Percentiles rank a stretch among this genome's conserved stretches.
These are phyloP conservation scores for Quercus ilex DNA, from an alignment of 306 rosid genomes.

Conservation along the genomic window DNA sequence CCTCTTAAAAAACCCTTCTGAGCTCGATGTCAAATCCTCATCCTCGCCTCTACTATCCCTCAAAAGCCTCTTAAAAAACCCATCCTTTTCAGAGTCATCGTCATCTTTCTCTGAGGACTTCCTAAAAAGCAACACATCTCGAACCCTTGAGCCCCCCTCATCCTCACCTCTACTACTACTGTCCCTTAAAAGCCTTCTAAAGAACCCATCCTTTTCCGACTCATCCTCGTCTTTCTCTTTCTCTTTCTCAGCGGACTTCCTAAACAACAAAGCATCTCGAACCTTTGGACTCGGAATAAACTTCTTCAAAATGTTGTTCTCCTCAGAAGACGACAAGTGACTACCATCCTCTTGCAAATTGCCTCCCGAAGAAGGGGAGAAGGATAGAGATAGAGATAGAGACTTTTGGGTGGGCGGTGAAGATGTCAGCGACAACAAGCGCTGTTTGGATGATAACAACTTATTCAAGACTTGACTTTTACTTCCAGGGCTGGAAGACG, in stretches of 20 bases:
- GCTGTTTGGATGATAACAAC: conserved; percentile 75
- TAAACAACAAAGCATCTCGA: conserved; percentile 77
- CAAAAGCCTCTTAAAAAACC: conserved; percentile 76
- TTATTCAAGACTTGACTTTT: conserved; percentile 74
- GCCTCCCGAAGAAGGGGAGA: conserved; percentile 58
- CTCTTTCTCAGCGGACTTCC: conserved; percentile 65
- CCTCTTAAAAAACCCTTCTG: conserved; percentile 85
- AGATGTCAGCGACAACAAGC: conserved; percentile 65
- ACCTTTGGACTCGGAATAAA: conserved; percentile 79
- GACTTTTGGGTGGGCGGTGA: conserved; percentile 64
- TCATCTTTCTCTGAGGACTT: conserved; percentile 75
- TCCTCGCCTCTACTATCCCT: conserved; percentile 80
- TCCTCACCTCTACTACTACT: conserved; percentile 58
- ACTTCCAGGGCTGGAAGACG: conserved; percentile 46
- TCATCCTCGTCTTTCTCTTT: conserved; percentile 51
- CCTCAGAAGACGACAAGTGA: conserved; percentile 64
- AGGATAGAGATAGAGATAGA: conserved; percentile 51
- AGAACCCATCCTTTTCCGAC: conserved; percentile 82
- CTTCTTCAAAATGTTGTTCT: conserved; percentile 74
- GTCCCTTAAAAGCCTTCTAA: conserved; percentile 85
- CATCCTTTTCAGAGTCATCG: conserved; percentile 75
- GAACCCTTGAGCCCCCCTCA: conserved; percentile 62
- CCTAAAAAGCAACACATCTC: conserved; percentile 69
- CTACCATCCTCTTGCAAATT: conserved; percentile 56
- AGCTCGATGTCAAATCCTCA: conserved; percentile 70